Percentiles rank a stretch among this genome's conserved stretches.
Evolutionary conservation across 169 alveolate species (phyloP).

Genomic region (Eimeria maxima): DNA sequence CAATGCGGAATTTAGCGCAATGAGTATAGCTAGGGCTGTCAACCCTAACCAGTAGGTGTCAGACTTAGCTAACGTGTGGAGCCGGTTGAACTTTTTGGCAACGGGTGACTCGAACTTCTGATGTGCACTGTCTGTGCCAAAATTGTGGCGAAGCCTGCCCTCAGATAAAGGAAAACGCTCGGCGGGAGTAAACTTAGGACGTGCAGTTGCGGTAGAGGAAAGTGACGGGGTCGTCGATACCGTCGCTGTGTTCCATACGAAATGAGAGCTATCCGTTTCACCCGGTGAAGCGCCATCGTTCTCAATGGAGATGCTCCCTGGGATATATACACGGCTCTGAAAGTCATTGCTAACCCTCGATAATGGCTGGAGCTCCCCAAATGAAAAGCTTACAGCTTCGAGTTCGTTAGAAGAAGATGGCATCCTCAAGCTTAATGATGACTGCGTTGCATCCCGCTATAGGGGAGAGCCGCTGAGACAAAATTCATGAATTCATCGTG

Average conservation of each 20-base stretch:
- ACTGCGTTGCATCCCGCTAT: slow-evolving; percentile 16
- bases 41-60: slow-evolving; percentile 8
- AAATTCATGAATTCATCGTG: slow-evolving; percentile 10
- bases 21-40: background rate
- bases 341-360: slow-evolving; percentile 2
- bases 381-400: slow-evolving; percentile 3
- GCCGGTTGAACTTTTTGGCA: background rate
- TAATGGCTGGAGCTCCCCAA: slow-evolving; percentile 18
- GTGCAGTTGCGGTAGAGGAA: background rate
- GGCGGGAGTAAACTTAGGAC: background rate
- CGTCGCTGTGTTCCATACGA: slow-evolving; percentile 34
- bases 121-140: background rate
- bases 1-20: slow-evolving; percentile 6
- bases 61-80: slow-evolving; percentile 1
- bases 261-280: slow-evolving; percentile 11
- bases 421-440: background rate
- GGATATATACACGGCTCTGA: slow-evolving; percentile 12
- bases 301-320: slow-evolving; percentile 1
- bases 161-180: background rate
- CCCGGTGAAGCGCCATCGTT: slow-evolving; percentile 22
- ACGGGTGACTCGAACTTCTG: background rate
- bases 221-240: background rate
- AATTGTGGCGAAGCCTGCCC: slow-evolving; percentile 1
- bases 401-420: slow-evolving; percentile 1
- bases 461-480: background rate